These are phyloP conservation scores for Croton laevigatus DNA, from an alignment of 441 rosid genomes.

Conservation along the genomic window DNA sequence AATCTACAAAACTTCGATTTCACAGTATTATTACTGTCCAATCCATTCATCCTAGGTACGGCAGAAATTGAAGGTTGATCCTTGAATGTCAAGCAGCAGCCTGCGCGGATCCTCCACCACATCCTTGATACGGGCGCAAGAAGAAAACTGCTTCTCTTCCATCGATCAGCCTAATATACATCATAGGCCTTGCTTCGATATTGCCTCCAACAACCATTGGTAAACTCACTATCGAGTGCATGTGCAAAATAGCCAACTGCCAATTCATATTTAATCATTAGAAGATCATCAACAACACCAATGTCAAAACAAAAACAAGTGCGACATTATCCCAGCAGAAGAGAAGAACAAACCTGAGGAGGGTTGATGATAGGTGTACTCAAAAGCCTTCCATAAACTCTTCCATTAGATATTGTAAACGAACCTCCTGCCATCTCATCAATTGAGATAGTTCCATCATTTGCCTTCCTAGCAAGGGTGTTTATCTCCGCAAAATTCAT, in stretches of 20 bases:
- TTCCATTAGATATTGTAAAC: conserved; percentile 93
- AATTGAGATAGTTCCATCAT: conserved; percentile 82
- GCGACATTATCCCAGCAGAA: neutral
- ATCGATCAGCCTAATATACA: conserved; percentile 92
- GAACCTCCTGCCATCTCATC: conserved; percentile 99
- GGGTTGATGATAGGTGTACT: conserved; percentile 99
- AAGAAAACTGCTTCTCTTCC: conserved; percentile 99
- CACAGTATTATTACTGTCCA: conserved; percentile 29
- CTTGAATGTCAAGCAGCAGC: conserved; percentile 80
- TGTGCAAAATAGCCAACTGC: conserved; percentile 95
- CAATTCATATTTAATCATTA: conserved; percentile 1
- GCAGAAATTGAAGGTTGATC: conserved; percentile 19
- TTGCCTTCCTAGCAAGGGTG: conserved; percentile 89
- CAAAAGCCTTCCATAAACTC: conserved; percentile 95
- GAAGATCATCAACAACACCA: neutral
- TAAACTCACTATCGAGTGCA: conserved; percentile 91
- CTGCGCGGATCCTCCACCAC: conserved; percentile 95
- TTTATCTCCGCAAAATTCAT: conserved; percentile 96
- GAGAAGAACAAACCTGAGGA: conserved; percentile 67
- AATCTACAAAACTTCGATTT: conserved; percentile 32
- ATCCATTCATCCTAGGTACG: conserved; percentile 5
- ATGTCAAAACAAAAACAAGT: neutral
- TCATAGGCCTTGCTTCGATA: conserved; percentile 88
- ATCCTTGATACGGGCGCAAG: conserved; percentile 95
- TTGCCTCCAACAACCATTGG: conserved; percentile 92